Conservation (phyloP, 495 filamentous ascomycete genomes). For the Extremus antarcticus region DNA sequence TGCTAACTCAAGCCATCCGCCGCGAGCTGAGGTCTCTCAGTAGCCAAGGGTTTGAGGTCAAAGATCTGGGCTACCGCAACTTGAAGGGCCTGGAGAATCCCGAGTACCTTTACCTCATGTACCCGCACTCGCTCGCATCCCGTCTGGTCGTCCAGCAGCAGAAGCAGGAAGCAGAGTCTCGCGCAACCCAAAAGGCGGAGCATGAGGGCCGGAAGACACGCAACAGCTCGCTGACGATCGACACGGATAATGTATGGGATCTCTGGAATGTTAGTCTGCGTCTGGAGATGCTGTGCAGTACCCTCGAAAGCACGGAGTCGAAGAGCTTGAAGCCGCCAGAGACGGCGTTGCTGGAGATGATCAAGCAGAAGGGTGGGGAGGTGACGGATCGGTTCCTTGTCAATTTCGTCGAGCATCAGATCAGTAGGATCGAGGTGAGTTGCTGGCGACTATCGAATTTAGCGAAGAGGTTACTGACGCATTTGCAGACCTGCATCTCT, state of each 20-base stretch:
- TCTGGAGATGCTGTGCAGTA: slow-evolving; percentile 83
- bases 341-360: slow-evolving; percentile 66
- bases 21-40: slow-evolving; percentile 78
- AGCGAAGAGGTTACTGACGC: no score
- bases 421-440: slow-evolving; percentile 87
- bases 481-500: slow-evolving; percentile 30
- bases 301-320: slow-evolving; percentile 55
- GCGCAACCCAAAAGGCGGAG: slow-evolving; percentile 42
- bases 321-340: slow-evolving; percentile 58
- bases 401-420: slow-evolving; percentile 85
- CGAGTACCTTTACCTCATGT: slow-evolving; percentile 87
- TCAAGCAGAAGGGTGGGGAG: slow-evolving; percentile 75
- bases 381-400: slow-evolving; percentile 75
- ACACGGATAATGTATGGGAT: slow-evolving; percentile 74
- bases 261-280: slow-evolving; percentile 83
- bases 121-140: slow-evolving; percentile 77
- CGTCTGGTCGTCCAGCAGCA: slow-evolving; percentile 57
- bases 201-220: slow-evolving; percentile 23
- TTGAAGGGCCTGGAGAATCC: slow-evolving; percentile 97
- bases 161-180: slow-evolving; percentile 32
- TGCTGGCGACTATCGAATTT: no score
- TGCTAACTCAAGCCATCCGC: slow-evolving; percentile 60
- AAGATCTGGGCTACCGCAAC: slow-evolving; percentile 85
- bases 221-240: slow-evolving; percentile 40
- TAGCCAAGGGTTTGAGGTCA: slow-evolving; percentile 91